These are phyloP conservation scores for Beta macrorhiza DNA, from an alignment of 179 eudicot genomes.

Conservation along the genomic window DNA sequence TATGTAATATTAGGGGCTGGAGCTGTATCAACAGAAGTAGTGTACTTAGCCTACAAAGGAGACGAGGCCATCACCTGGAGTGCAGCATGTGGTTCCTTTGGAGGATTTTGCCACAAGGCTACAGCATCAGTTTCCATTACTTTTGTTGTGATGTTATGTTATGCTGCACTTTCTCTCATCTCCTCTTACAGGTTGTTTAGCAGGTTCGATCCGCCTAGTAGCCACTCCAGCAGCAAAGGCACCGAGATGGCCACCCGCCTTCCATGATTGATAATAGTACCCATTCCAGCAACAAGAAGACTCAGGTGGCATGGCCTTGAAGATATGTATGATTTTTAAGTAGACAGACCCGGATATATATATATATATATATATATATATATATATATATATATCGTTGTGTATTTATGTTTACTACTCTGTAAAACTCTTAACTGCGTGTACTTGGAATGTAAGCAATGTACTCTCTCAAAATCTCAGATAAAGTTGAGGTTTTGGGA, in stretches of 20 bases:
- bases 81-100: constrained; percentile 58
- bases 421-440: no score
- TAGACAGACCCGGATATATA: no score
- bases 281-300: neutral
- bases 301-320: neutral
- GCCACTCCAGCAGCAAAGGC: constrained; percentile 35
- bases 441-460: no score
- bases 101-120: constrained; percentile 53
- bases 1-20: constrained; percentile 79
- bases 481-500: no score
- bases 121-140: constrained; percentile 56
- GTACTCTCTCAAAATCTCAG: no score
- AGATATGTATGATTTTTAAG: no score
- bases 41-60: constrained; percentile 80
- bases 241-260: constrained; percentile 35
- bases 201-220: constrained; percentile 68
- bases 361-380: no score
- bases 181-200: constrained; percentile 88
- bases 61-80: constrained; percentile 77
- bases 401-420: no score
- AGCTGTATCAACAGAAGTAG: constrained; percentile 76
- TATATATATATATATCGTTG: no score
- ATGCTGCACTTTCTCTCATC: constrained; percentile 64
- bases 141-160: constrained; percentile 58
- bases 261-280: constrained; percentile 23